phyloP scores from a whole-genome alignment of 1,284 basidiomycete species.

The Fistulinella cinereoalba region DNA sequence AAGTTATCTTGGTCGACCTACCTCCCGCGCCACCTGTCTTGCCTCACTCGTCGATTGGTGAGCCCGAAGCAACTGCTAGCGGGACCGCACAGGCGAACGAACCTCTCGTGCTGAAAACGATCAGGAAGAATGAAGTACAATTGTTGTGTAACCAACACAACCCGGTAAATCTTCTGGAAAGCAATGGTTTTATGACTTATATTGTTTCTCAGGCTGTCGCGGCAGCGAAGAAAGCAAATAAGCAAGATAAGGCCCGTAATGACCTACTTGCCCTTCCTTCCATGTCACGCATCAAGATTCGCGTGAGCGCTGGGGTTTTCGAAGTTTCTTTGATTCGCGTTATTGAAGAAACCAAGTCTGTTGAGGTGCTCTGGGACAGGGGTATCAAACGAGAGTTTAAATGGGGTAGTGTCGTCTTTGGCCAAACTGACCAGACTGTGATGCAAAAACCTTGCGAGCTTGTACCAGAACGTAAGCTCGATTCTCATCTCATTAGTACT shows the following conservation, averaged over 20 bases:
- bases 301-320: conserved; percentile 73
- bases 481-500: neutral
- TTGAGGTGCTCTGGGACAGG: conserved; percentile 80
- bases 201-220: conserved; percentile 51
- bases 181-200: conserved; percentile 2
- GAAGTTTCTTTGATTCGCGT: conserved; percentile 74
- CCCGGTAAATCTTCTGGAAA: conserved; percentile 53
- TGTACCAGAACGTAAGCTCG: conserved; percentile 38
- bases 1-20: conserved; percentile 59
- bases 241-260: conserved; percentile 61
- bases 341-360: conserved; percentile 61
- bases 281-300: conserved; percentile 77
- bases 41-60: conserved; percentile 26
- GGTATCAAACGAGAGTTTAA: conserved; percentile 70
- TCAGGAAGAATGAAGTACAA: conserved; percentile 70
- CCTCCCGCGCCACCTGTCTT: conserved; percentile 9
- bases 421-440: conserved; percentile 52
- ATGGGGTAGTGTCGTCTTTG: conserved; percentile 75
- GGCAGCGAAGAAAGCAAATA: conserved; percentile 67
- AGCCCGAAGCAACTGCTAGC: too few species aligned
- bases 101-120: conserved; percentile 54
- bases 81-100: too few species aligned
- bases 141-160: conserved; percentile 81
- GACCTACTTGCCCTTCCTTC: conserved; percentile 65
- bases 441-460: conserved; percentile 61